phyloP scores from a whole-genome alignment of 495 filamentous ascomycete species.

The Paragyromitra xinjiangensis region DNA sequence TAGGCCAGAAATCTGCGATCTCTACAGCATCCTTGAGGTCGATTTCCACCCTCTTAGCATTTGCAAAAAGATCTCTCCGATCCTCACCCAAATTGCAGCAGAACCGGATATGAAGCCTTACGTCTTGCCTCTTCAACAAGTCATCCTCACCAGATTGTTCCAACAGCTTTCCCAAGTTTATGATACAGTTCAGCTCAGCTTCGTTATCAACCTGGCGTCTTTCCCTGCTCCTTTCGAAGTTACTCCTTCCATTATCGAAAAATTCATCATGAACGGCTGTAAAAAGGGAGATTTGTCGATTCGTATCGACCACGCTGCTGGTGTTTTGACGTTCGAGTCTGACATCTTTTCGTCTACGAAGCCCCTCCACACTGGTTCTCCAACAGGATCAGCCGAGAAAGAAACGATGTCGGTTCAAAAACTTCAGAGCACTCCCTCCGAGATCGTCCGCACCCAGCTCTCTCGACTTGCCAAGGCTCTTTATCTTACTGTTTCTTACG shows the following conservation, averaged over 20 bases:
- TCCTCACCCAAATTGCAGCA: constrained; percentile 89
- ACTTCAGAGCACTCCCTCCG: constrained; percentile 94
- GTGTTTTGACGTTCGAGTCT: constrained; percentile 94
- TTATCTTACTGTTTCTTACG: constrained; percentile 91
- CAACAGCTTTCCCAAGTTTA: constrained; percentile 99
- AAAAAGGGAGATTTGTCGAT: constrained; percentile 99
- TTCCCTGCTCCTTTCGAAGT: constrained; percentile 98
- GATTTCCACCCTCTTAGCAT: constrained; percentile 99
- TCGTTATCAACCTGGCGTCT: constrained; percentile 90
- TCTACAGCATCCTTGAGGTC: constrained; percentile 98
- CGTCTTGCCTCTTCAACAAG: constrained; percentile 91
- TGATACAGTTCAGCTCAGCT: constrained; percentile 93
- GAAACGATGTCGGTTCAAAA: constrained; percentile 88
- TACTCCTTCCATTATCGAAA: constrained; percentile 89
- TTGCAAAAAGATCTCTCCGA: constrained; percentile 98
- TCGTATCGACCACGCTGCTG: constrained; percentile 92
- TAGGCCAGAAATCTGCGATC: constrained; percentile 89
- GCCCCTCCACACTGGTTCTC: constrained; percentile 84
- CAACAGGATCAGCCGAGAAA: constrained; percentile 85
- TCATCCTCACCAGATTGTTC: constrained; percentile 96
- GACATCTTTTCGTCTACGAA: constrained; percentile 98
- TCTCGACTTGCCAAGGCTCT: constrained; percentile 89
- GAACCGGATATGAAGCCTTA: constrained; percentile 98
- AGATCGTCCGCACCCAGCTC: constrained; percentile 95
- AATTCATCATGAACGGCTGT: constrained; percentile 99